Evolutionary conservation across 2,329 filamentous ascomycete species (phyloP).

Genomic region (Lecanicillium sp.): DNA sequence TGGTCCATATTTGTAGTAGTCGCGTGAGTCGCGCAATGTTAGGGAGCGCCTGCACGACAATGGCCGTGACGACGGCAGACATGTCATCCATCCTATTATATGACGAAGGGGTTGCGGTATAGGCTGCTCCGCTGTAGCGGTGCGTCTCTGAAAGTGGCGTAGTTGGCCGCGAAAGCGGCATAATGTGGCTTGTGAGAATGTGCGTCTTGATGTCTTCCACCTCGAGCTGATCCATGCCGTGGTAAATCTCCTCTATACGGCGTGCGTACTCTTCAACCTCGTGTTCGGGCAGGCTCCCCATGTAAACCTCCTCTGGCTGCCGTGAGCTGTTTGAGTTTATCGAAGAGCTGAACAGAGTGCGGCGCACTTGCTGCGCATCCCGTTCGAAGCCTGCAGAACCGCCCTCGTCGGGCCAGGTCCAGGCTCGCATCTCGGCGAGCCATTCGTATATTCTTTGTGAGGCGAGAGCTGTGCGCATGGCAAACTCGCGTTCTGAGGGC

Average conservation of each 20-base stretch:
- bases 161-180: constrained; percentile 40
- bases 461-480: constrained; percentile 61
- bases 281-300: constrained; percentile 62
- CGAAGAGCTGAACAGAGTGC: constrained; percentile 27
- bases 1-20: constrained; percentile 71
- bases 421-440: constrained; percentile 62
- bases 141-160: constrained; percentile 30
- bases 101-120: constrained; percentile 22
- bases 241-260: constrained; percentile 67
- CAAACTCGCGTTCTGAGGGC: constrained; percentile 62
- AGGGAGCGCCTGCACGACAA: constrained; percentile 82
- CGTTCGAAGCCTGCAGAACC: constrained; percentile 50
- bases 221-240: constrained; percentile 62
- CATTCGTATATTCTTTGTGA: constrained; percentile 67
- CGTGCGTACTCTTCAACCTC: constrained; percentile 64
- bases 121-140: constrained; percentile 36
- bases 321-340: constrained; percentile 15
- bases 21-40: constrained; percentile 67
- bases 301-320: constrained; percentile 40
- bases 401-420: constrained; percentile 49
- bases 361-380: constrained; percentile 32
- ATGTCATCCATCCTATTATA: constrained; percentile 80
- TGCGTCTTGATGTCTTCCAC: constrained; percentile 86
- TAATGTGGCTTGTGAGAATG: constrained; percentile 74
- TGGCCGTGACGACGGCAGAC: constrained; percentile 83